phyloP scores from a whole-genome alignment of 108 stramenopile species.

The Fistulifera pelliculosa region DNA sequence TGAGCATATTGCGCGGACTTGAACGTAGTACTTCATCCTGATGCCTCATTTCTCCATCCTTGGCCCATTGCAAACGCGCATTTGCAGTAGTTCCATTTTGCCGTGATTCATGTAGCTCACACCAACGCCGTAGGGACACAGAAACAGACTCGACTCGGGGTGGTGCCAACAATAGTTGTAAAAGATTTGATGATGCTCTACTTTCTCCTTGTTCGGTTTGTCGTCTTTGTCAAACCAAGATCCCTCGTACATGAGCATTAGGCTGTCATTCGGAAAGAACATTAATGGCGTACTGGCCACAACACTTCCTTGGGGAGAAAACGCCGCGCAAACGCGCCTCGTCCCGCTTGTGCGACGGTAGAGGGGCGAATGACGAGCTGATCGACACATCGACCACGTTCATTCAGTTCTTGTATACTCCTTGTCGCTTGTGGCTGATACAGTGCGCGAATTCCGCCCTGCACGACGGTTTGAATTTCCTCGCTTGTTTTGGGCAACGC shows the following conservation, averaged over 20 bases:
- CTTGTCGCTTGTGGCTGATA: conserved; percentile 22
- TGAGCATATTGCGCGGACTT: conserved; percentile 18
- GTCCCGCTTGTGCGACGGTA: conserved; percentile 35
- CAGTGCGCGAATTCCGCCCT: conserved; percentile 23
- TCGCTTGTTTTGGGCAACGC: conserved; percentile 17
- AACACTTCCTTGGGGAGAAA: conserved; percentile 14
- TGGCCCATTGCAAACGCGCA: conserved; percentile 20
- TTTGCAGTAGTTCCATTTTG: conserved; percentile 5
- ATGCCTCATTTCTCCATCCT: conserved; percentile 11
- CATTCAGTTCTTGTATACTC: conserved; percentile 18
- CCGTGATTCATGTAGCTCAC: conserved; percentile 53
- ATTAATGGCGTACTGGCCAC: conserved; percentile 31
- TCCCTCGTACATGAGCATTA: conserved; percentile 8
- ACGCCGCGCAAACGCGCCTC: conserved; percentile 44
- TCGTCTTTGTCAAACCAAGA: conserved; percentile 1
- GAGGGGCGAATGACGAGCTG: conserved; percentile 40
- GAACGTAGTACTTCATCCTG: conserved; percentile 13
- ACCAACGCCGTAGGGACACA: conserved; percentile 37
- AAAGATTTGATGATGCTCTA: conserved; percentile 22
- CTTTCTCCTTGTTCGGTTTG: background rate
- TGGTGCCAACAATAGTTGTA: conserved; percentile 51
- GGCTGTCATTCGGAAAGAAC: conserved; percentile 15
- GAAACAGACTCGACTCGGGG: conserved; percentile 26
- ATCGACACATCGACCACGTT: conserved; percentile 41
- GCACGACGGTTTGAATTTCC: conserved; percentile 6